phyloP scores from a whole-genome alignment of 2,329 filamentous ascomycete species.

The Alternaria solani region DNA sequence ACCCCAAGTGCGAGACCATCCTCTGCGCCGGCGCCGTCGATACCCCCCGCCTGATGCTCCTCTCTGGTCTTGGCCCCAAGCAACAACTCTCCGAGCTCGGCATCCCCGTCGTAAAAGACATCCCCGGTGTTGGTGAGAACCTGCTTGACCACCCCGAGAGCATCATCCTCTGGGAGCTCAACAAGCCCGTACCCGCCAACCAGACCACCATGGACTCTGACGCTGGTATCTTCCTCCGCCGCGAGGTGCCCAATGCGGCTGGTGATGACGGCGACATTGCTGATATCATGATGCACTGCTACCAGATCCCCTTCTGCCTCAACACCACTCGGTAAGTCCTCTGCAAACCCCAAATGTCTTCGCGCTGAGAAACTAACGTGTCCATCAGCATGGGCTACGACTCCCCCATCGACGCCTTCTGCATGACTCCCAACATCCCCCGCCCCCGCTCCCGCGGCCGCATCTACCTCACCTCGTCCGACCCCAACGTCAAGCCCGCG shows the following conservation, averaged over 20 bases:
- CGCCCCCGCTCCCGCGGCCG: slow-evolving; percentile 80
- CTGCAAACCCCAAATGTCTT: neutral
- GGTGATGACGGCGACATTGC: slow-evolving; percentile 76
- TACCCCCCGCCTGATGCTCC: slow-evolving; percentile 72
- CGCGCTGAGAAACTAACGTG: slow-evolving; percentile 14
- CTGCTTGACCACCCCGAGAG: slow-evolving; percentile 70
- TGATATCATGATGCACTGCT: slow-evolving; percentile 96
- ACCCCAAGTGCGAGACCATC: slow-evolving; percentile 77
- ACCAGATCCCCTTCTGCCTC: slow-evolving; percentile 90
- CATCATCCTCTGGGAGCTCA: slow-evolving; percentile 80
- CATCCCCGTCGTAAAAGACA: slow-evolving; percentile 65
- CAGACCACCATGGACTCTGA: slow-evolving; percentile 93
- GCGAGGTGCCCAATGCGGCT: slow-evolving; percentile 74
- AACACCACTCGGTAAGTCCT: slow-evolving; percentile 72
- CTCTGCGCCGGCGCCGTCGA: slow-evolving; percentile 82
- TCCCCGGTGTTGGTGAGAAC: slow-evolving; percentile 71
- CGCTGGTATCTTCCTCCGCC: slow-evolving; percentile 85
- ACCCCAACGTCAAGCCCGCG: slow-evolving; percentile 79
- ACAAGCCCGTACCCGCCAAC: slow-evolving; percentile 76
- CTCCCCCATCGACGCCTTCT: slow-evolving; percentile 78
- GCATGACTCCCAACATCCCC: slow-evolving; percentile 92
- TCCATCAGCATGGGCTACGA: slow-evolving; percentile 71
- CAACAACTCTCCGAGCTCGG: slow-evolving; percentile 56
- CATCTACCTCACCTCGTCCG: slow-evolving; percentile 77
- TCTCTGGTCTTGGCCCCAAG: slow-evolving; percentile 60